Evolutionary conservation across 208 protist species (phyloP), one percentile per base, ranked within the genome.

Genomic region (Crithidia acanthocephali): DNA sequence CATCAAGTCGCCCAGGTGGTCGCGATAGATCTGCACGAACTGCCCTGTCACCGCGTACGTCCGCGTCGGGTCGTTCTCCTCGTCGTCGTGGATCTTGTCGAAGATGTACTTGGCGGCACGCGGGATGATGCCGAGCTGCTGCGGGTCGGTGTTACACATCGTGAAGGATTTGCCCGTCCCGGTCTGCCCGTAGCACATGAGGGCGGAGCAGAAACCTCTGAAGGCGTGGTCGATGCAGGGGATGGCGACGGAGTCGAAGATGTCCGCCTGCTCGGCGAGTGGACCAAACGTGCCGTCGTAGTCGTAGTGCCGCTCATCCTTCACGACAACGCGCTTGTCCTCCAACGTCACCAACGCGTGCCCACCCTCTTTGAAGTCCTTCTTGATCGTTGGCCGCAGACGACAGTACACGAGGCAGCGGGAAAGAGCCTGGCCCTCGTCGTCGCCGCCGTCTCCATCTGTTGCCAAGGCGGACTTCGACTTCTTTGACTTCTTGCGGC

Each of bases 111-210:
- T 64, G 0, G 90, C 88, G 6, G 91, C 79, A 23, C 93, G 88
- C 1, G 93, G 93, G 68, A 97, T 95, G 68, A 97, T 93, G 60
- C 93, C 93, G 61, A 95, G 90, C 15, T 87, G 66, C 23, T 83
- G 84, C 2, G 79, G 78, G n/a, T 84, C 72, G 13, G 81, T 94
- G 72, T 93, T 93, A 76, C 87, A 95, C 94, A 98, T 95, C 10
- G 94, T 98, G 76, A 80, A 96, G 16, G 91, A 91, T 79, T 98
- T 98, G 37, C 94, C 94, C 0, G 94, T 96, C 55, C 92, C 92
- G 11, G 94, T 98, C 74, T 95, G 94, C 0, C 94, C 94, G 75
- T 98, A 98, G 67, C 90, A 95, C 90, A 98, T 95, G 27, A 98
- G 71, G 0, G 94, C 91, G 7, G 87, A 86, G 64, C 85, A 93